Conservation (phyloP, 352 stramenopile species). For the Phytopythium aichiense region DNA sequence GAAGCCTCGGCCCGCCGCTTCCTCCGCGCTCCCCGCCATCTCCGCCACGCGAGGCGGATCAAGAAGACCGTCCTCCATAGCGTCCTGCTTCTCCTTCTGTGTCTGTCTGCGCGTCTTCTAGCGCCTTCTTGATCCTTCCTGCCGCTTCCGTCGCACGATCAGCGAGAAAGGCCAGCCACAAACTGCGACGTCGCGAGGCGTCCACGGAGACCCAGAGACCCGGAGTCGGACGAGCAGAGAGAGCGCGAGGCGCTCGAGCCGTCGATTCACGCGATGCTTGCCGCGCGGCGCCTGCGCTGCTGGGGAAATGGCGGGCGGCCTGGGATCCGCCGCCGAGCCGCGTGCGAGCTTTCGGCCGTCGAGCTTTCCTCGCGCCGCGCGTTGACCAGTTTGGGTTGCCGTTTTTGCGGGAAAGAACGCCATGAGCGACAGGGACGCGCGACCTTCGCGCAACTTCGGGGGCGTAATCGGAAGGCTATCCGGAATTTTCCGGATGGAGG, state of each 20-base stretch:
- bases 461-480: background rate
- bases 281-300: background rate
- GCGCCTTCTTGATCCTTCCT: background rate
- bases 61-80: slow-evolving; percentile 6
- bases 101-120: background rate
- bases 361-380: background rate
- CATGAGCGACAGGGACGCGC: slow-evolving; percentile 5
- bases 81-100: slow-evolving; percentile 1
- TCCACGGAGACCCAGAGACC: background rate
- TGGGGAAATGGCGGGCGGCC: background rate
- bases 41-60: slow-evolving; percentile 2
- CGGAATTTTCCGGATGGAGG: background rate
- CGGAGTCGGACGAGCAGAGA: background rate
- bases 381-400: background rate
- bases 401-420: slow-evolving; percentile 1
- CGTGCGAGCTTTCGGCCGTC: too few species aligned
- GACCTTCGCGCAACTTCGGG: slow-evolving; percentile 6
- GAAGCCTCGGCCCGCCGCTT: background rate
- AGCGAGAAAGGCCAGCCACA: background rate
- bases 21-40: background rate
- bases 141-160: background rate
- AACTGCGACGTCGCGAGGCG: background rate
- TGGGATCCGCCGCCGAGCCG: background rate
- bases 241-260: background rate
- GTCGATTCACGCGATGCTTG: background rate